Conservation (phyloP, 1,139 yeast species). For the Candida glucosophila region DNA sequence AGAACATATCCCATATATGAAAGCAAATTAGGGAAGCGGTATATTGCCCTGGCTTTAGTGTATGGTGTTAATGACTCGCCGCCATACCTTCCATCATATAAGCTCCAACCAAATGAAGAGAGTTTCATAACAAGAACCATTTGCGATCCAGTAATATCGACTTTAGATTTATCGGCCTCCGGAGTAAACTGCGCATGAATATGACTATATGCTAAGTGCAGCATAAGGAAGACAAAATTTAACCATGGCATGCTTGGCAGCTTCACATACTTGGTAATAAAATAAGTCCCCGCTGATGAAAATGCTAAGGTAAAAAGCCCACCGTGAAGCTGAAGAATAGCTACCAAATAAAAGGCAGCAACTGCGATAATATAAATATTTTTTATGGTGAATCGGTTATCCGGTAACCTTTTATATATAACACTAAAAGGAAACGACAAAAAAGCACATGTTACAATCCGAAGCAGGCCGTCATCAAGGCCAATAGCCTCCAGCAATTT, state of each 20-base stretch:
- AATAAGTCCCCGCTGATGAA: slow-evolving; percentile 62
- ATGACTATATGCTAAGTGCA: slow-evolving; percentile 68
- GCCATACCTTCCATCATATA: slow-evolving; percentile 62
- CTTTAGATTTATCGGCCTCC: slow-evolving; percentile 45
- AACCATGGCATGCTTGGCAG: slow-evolving; percentile 84
- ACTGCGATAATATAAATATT: slow-evolving; percentile 55
- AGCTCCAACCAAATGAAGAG: slow-evolving; percentile 89
- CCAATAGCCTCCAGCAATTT: slow-evolving; percentile 48
- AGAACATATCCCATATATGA: slow-evolving; percentile 78
- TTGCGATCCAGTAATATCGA: slow-evolving; percentile 91
- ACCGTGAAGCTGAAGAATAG: slow-evolving; percentile 56
- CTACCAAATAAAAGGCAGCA: slow-evolving; percentile 66
- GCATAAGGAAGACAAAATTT: slow-evolving; percentile 72
- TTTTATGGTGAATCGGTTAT: slow-evolving; percentile 48
- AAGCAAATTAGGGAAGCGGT: slow-evolving; percentile 59
- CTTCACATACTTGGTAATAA: slow-evolving; percentile 54
- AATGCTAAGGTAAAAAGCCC: slow-evolving; percentile 64
- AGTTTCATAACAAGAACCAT: slow-evolving; percentile 96
- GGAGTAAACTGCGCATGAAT: slow-evolving; percentile 57
- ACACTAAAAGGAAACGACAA: slow-evolving; percentile 83
- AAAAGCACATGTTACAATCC: slow-evolving; percentile 66
- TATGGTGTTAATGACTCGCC: slow-evolving; percentile 27
- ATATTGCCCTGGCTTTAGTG: slow-evolving; percentile 54
- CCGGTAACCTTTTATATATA: slow-evolving; percentile 77
- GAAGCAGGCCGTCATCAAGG: slow-evolving; percentile 64